Evolutionary conservation across 2,329 filamentous ascomycete genomes (phyloP), one percentile per base, ranked within the genome.

Genomic region (Aspergillus udagawae): DNA sequence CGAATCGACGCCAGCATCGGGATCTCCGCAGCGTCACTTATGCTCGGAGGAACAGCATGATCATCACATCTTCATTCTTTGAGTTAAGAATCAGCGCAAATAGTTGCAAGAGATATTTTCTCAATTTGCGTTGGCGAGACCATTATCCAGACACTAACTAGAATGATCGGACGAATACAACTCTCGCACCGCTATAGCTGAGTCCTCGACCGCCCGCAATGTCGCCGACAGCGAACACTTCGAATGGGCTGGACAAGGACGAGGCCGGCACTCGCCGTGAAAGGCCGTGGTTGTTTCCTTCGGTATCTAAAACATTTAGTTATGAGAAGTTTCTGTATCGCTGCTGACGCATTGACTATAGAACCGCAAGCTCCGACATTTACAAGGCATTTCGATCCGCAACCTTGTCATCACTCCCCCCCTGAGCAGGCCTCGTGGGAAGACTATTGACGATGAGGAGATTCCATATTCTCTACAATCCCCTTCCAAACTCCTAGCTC

Each of bases 321-420:
- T 17, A 17, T 14, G 21, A 28, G 4, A 2, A 23, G 4, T 14
- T 14, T 5, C 44, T 10, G 10, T 32, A 42, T 25, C 35, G 17
- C 35, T 12, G 25, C 21, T 48, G 27, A 47, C 23, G 14, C 49
- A 28, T 42, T 17, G 25, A 10, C 5, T 23, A 3, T 65, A 94
- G 82, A 97, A 96, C 73, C 90, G 92, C 72, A 92, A 89, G 73
- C 81, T 97, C 53, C 87, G 93, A 54, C 92, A 97, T 78, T 83
- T 97, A 4, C 87, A 90, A 67, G 91, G 91, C 64, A 85, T 97
- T 65, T 93, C 90, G 55, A 78, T 97, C 52, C 90, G 93, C 57
- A 97, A 97, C 73, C 80, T 97, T 47, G 86, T 86, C 60, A 86
- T 96, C 63, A 79, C 79, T 25, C 80, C 79, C 61, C 77, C 80